Base-by-base conservation (phyloP, 305 asterid genomes). In the Fraxinus paxiana region DNA sequence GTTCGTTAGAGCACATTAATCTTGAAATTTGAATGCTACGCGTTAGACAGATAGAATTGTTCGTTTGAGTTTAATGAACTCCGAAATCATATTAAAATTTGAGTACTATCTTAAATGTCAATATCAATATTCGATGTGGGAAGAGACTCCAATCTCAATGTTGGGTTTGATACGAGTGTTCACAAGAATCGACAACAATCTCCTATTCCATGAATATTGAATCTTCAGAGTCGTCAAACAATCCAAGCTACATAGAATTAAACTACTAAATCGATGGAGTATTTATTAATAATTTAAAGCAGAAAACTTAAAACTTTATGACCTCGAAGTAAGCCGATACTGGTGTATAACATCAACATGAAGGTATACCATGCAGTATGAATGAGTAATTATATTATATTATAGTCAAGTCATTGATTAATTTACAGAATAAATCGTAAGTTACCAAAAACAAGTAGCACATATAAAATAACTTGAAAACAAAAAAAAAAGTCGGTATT, bases 401-500 rank as follows among this genome's bases (percentile, higher is more conserved):
- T 26, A 43, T 43, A 43, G 54, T 43, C 17, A 43, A 43, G 17
- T 43, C 54, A 43, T 43, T 3, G 54, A 43, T 43, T 15, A 13
- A 30, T n/a, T 12, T 5, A 13, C 43, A 34, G 22, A 73, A 15
- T 9, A 77, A 4, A 1, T 8, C 17, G 6, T 33, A 15, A 59
- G 3, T 18, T 12, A 33, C 15, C 13, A 48, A 51, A 26, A 28
- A 26, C 3, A 65, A 10, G 46, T 3, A 65, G 69, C 6, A 5
- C 15, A 65, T 20, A 18, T 56, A 75, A 8, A 78, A 59, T 13
- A 31, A 46, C n/a, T 35, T 22, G 74, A 41, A 76, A 13, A 71
- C 61, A 80, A 71, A 74, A 28, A 80, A 80, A 34, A 33, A 2
- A 5, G 18, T 84, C 38, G 82, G 41, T 30, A 69, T 30, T 13